Conservation (phyloP, 2,329 filamentous ascomycete species). For the Sarocladiaceae sp. region DNA sequence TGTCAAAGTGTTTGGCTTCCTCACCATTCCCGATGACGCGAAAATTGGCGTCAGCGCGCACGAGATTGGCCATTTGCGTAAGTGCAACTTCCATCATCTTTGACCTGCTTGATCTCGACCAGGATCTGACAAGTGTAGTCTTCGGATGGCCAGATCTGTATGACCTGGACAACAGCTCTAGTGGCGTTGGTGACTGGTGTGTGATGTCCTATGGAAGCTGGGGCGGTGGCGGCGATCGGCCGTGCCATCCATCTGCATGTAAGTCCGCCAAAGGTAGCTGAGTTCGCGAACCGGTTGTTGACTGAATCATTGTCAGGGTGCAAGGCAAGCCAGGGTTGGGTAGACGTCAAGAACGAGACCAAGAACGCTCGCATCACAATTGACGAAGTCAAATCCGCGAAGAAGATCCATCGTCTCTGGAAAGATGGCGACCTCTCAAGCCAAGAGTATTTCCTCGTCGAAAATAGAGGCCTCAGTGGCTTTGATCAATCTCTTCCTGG, state of each 20-base stretch:
- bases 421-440: slow-evolving; percentile 2
- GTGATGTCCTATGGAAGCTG: slow-evolving; percentile 5
- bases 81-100: not conserved
- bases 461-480: not conserved
- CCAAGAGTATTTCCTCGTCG: slow-evolving; percentile 6
- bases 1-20: slow-evolving; percentile 7
- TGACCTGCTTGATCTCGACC: not conserved
- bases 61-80: slow-evolving; percentile 6
- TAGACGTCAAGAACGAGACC: slow-evolving; percentile 3
- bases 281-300: too few species aligned
- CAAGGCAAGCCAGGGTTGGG: slow-evolving; percentile 5
- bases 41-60: slow-evolving; percentile 7
- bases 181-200: slow-evolving; percentile 2
- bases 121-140: not conserved
- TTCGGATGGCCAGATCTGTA: slow-evolving; percentile 7
- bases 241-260: slow-evolving; percentile 5
- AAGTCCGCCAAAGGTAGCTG: too few species aligned
- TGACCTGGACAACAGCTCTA: not conserved
- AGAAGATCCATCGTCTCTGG: not conserved
- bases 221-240: slow-evolving; percentile 4
- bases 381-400: slow-evolving; percentile 1
- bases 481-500: slow-evolving; percentile 6
- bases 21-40: slow-evolving; percentile 5
- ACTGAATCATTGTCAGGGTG: not conserved
- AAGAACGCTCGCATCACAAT: not conserved